Base-by-base conservation (phyloP, 345 rosid species). In the Lepidium sativum region DNA sequence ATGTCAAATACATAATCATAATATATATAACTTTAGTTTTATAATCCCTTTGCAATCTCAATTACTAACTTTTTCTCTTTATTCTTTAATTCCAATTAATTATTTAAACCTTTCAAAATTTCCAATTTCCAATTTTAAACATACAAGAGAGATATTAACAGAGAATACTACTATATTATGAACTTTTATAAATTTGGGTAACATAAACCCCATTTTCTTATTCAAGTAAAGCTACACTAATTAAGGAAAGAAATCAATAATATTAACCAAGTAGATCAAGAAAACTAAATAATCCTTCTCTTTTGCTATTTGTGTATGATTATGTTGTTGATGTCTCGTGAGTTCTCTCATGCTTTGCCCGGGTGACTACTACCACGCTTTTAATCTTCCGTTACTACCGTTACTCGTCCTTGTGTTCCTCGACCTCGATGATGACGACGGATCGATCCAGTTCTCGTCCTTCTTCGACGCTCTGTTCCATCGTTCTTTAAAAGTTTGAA, bases 361-460 rank as follows among this genome's bases (percentile, higher is more conserved):
- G 16, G 16, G 39, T 49, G 65, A 49, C 10, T 71, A 33, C n/a
- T 20, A 38, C 69, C 60, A 34, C 75, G 66, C 60, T n/a, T n/a
- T 57, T 50, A 71, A 25, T 17, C 75, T 49, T 64, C 60, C 41
- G 70, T 49, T 71, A 37, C 13, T 49, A 67, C 38, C 55, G 42
- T 40, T 78, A 54, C 70, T 75, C 32, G 35, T 78, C 44, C 65
- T 71, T 52, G 12, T 50, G 37, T 40, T 49, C 37, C 2, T 57
- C 3, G 54, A 40, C 59, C 65, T 74, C 10, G 65, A 67, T 34
- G 29, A 67, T 34, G 29, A 18, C 54, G 75, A 88, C 6, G 95
- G 95, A 65, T 91, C 97, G 2, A 75, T 77, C 96, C 97, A 95
- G 9, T 47, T 35, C 72, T 77, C 78, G 78, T 91, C 99, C 99